Evolutionary conservation across 2,329 filamentous ascomycete species (phyloP), one percentile per base, ranked within the genome.

Genomic region (Apiospora hydei): DNA sequence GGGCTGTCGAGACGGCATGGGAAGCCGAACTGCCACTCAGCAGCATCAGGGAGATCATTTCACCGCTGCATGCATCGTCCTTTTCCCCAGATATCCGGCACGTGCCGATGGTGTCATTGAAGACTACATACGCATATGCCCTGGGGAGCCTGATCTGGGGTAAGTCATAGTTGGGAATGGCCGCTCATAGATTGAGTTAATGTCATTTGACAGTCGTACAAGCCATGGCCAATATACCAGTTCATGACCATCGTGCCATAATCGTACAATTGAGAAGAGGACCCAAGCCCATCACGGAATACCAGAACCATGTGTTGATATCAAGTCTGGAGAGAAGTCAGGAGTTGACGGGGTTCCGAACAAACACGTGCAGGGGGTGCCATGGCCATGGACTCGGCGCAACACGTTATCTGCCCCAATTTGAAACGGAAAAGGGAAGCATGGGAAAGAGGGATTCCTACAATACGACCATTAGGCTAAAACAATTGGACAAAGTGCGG

Each of bases 51-150:
- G 57, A 5, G 10, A 38, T 64, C 18, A 7, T 64, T 64, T 13
- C 57, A 64, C 57, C 57, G 57, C 16, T 11, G 34, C 10, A 38
- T 38, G 18, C 30, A n/a, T 21, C 8, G 16, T 8, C 0, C 14
- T 3, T 38, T 61, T n/a, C 21, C 34, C 57, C 30, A n/a, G 57
- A 41, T 5, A n/a, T 21, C 38, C 57, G 18, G 30, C 57, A 64
- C 57, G 57, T 64, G 57, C 57, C 34, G 57, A 41, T 64, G 57
- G 57, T 38, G 30, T 64, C 57, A 64, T 64, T 38, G 57, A 61
- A 6, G 21, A 18, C 18, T 11, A 41, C 57, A 47, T 47, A 21
- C 18, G 46, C 46, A 47, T 47, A 18, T 57, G 14, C 6, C 7
- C 7, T 38, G 34, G 34, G 34, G 34, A 6, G 1, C 34, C 34